Evolutionary conservation across 345 rosid genomes (phyloP), one percentile per base, ranked within the genome.

Genomic region (Camelina hispida): DNA sequence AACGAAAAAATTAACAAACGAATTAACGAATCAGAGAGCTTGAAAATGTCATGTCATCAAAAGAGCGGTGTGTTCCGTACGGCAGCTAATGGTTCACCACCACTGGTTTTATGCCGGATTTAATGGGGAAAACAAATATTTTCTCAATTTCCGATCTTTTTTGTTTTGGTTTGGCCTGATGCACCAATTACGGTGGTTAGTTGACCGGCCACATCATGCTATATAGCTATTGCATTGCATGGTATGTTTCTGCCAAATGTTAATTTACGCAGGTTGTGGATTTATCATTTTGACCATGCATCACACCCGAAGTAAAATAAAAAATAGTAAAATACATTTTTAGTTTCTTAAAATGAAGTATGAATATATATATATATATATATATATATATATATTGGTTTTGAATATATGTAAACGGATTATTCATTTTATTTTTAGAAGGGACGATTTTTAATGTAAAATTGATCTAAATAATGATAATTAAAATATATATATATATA

Each of bases 121-220:
- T 44, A 53, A 34, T 12, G 70, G 62, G 9, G 37, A 8, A n/a
- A 20, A 7, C 16, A 16, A 3, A 35, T 28, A 5, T 16, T 22
- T 57, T 22, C 15, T 37, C 28, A 60, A 12, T 30, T 57, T 15
- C 12, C 48, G 0, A 16, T 17, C 22, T 11, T 62, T 2, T 34
- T 61, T 40, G 3, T 61, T 40, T 63, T 62, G 25, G 20, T 4
- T 57, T 44, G 17, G 22, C 44, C 47, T 15, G 16, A 43, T 8
- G 66, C 75, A 54, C 59, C 4, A 43, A 69, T 69, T 34, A 69
- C 43, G 79, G 43, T 62, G 42, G 32, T 10, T 30, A 23, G 70
- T 69, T 62, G 79, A 62, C 79, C n/a, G n/a, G n/a, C 79, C 43
- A 62, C 65, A 55, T 50, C 20, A n/a, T 44, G n/a, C n/a, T 3